These are phyloP conservation scores for Arabis hirsuta DNA, from an alignment of 345 rosid species.

Conservation along the genomic window DNA sequence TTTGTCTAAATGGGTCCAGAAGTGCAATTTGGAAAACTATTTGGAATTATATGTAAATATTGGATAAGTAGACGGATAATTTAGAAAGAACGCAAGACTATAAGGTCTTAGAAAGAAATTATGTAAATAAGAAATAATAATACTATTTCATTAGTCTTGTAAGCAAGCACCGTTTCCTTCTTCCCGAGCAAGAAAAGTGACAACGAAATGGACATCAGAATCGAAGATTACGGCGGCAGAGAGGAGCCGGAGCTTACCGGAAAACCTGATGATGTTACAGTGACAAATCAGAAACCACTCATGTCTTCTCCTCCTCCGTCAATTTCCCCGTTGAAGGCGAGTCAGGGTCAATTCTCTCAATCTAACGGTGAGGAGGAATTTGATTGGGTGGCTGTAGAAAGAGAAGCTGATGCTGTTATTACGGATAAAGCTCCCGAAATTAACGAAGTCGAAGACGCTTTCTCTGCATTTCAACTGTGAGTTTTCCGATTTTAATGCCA, in stretches of 20 bases:
- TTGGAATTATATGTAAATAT: neutral
- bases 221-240: conserved; percentile 4
- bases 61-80: conserved; percentile 1
- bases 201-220: conserved; percentile 27
- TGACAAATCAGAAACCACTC: neutral
- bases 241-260: neutral
- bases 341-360: conserved; percentile 38
- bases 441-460: conserved; percentile 75
- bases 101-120: conserved; percentile 8
- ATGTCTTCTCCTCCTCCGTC: neutral
- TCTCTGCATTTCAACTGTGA: conserved; percentile 77
- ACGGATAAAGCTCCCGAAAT: conserved; percentile 62
- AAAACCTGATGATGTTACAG: neutral
- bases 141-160: neutral
- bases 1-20: neutral
- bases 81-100: neutral
- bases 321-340: conserved; percentile 15
- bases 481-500: conserved; percentile 13
- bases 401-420: conserved; percentile 49
- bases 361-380: conserved; percentile 44
- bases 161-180: too few relatives aligned
- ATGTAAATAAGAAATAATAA: neutral
- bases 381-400: conserved; percentile 70
- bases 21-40: neutral
- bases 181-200: conserved; percentile 17